A percentile compares a stretch with the other conserved stretches of the same genome.
Evolutionary conservation across 2,329 filamentous ascomycete species (phyloP).

Genomic region (Aspergillus intermedius): DNA sequence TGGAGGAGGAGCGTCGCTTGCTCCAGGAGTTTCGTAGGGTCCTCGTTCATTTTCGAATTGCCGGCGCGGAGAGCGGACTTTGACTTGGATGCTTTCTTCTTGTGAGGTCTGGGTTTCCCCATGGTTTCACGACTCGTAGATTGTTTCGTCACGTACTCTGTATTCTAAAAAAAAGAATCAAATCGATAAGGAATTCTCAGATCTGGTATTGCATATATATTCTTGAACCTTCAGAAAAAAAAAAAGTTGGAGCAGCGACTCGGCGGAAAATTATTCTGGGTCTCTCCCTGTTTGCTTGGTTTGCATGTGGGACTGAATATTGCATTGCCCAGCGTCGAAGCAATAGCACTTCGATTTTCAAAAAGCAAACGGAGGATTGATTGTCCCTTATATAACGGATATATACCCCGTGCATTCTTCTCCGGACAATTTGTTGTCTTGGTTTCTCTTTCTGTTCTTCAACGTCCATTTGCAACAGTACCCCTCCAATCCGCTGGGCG

Average conservation of each 20-base stretch:
- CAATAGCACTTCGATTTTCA: slow-evolving; percentile 2
- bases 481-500: slow-evolving; percentile 25
- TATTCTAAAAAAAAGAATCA: neutral
- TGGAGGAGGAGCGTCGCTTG: slow-evolving; percentile 53
- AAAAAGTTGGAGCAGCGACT: slow-evolving; percentile 2
- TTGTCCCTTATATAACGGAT: neutral
- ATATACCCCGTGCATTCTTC: neutral
- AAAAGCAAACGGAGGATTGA: slow-evolving; percentile 2
- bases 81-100: slow-evolving; percentile 38
- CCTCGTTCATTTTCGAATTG: slow-evolving; percentile 40
- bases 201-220: neutral
- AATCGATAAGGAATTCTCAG: neutral
- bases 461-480: slow-evolving; percentile 8
- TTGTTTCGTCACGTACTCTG: slow-evolving; percentile 7
- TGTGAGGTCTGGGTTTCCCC: slow-evolving; percentile 48
- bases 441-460: too few relatives aligned
- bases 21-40: slow-evolving; percentile 50
- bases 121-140: slow-evolving; percentile 27
- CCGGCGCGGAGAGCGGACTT: slow-evolving; percentile 40
- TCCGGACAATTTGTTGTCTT: too few relatives aligned
- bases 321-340: slow-evolving; percentile 9
- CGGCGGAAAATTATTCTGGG: slow-evolving; percentile 21
- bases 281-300: slow-evolving; percentile 34
- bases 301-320: slow-evolving; percentile 34
- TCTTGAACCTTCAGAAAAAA: slow-evolving; percentile 2